Evolutionary conservation across 179 eudicot species (phyloP), one percentile per base, ranked within the genome.

Genomic region (Silene noctiflora): DNA sequence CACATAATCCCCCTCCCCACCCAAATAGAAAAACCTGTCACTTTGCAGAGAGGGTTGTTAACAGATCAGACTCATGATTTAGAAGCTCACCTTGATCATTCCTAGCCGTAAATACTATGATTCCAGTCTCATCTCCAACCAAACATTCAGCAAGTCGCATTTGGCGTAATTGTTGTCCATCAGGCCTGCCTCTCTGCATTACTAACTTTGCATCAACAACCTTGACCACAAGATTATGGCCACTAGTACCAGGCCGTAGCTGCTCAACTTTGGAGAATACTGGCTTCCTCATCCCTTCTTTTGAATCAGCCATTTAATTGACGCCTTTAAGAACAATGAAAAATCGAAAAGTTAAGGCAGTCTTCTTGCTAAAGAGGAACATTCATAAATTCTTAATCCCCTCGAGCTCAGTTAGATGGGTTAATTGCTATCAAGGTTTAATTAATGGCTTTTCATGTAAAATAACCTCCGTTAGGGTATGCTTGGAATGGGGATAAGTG

Each of bases 191-290:
- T 81, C 89, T 87, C 71, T 85, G 91, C 78, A 81, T 81, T 20
- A 92, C 85, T 67, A 75, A 69, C 84, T 92, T 92, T 17, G 91
- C 81, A 75, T 72, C 84, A 62, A 91, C 83, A 76, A 92, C 95
- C 76, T 92, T 92, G 7, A 92, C 90, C 16, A 83, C 87, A 39
- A 92, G 83, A 35, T 80, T 89, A 67, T 86, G 89, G 78, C 92
- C 96, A 53, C 78, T 76, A 46, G 85, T 88, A 51, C 81, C 79
- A 16, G 97, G 97, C 16, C 91, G 89, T 48, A 92, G 91, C 78
- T 92, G 86, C 33, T 87, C 82, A 67, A 92, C 89, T 75, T 89
- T 92, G 71, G 80, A 82, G 73, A 85, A 82, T 19, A 78, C 87
- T 20, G 79, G 84, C 76, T 89, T 88, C 81, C 85, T 85, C 83